Evolutionary conservation across 2,329 filamentous ascomycete species (phyloP).

Genomic region (Lasiodiplodia sp.): DNA sequence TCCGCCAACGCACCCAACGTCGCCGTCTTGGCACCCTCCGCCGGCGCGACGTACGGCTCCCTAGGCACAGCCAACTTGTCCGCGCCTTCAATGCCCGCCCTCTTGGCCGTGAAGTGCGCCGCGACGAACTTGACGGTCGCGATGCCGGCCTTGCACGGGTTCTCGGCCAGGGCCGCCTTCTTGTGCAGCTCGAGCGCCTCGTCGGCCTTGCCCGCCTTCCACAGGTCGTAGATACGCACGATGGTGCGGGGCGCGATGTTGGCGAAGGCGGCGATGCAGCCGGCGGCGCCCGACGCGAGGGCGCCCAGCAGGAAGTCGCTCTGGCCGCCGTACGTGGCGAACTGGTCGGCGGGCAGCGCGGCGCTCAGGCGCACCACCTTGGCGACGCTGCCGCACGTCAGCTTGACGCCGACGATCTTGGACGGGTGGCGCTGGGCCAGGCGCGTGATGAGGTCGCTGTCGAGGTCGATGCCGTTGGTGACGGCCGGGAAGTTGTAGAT

Average conservation of each 20-base stretch:
- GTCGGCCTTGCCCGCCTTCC: conserved; percentile 61
- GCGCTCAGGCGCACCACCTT: conserved; percentile 71
- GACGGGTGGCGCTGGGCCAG: conserved; percentile 60
- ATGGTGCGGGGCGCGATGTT: conserved; percentile 66
- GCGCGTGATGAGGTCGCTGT: conserved; percentile 68
- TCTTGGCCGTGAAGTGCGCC: conserved; percentile 67
- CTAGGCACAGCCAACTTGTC: conserved; percentile 66
- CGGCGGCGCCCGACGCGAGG: conserved; percentile 60
- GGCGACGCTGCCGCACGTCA: conserved; percentile 77
- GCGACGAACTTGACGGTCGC: conserved; percentile 74
- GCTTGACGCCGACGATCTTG: conserved; percentile 74
- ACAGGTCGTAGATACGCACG: conserved; percentile 67
- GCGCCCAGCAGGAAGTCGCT: conserved; percentile 72
- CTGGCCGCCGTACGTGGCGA: conserved; percentile 75
- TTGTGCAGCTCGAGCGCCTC: conserved; percentile 69
- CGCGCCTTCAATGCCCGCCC: conserved; percentile 63
- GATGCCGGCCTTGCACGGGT: conserved; percentile 70
- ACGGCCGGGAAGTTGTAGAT: conserved; percentile 79
- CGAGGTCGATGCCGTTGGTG: conserved; percentile 71
- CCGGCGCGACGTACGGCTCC: conserved; percentile 64
- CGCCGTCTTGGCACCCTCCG: conserved; percentile 14
- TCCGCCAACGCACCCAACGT: conserved; percentile 19
- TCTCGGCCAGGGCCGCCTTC: conserved; percentile 70
- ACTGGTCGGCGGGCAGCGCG: conserved; percentile 59
- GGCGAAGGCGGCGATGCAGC: conserved; percentile 65